Evolutionary conservation across 2,329 filamentous ascomycete genomes (phyloP).

Genomic region (Xylaria sp.): DNA sequence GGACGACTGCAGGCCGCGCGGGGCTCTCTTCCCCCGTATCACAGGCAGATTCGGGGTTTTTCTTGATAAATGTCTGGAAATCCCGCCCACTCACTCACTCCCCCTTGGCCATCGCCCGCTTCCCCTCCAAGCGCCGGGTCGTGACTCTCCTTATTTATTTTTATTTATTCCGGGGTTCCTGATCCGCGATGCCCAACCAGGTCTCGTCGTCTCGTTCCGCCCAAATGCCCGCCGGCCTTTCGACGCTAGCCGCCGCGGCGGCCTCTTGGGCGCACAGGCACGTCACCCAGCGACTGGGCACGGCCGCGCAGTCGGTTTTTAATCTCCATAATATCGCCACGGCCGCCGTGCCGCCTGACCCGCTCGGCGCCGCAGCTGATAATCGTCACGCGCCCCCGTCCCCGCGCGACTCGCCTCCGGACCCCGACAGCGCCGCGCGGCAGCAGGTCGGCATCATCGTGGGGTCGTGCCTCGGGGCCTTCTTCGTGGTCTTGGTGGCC

Average conservation of each 20-base stretch:
- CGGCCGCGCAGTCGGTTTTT: conserved; percentile 36
- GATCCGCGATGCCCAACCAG: conserved; percentile 16
- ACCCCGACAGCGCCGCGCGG: conserved; percentile 24
- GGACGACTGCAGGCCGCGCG: conserved; percentile 11
- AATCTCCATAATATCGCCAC: conserved; percentile 32
- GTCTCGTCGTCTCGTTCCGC: background rate
- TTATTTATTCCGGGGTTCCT: too few species aligned
- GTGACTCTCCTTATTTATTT: too few species aligned
- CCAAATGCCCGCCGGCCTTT: conserved; percentile 15
- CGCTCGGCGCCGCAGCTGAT: conserved; percentile 20
- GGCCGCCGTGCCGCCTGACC: conserved; percentile 34
- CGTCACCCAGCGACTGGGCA: conserved; percentile 29
- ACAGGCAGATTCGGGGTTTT: conserved; percentile 5
- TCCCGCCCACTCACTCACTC: conserved; percentile 14
- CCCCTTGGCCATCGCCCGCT: conserved; percentile 7
- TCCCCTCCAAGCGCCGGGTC: conserved; percentile 13
- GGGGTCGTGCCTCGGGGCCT: conserved; percentile 29
- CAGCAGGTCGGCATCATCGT: conserved; percentile 35
- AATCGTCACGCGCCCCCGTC: conserved; percentile 6
- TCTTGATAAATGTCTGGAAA: conserved; percentile 24
- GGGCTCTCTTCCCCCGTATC: conserved; percentile 16
- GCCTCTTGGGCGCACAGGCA: conserved; percentile 3
- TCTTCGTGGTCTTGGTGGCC: conserved; percentile 26
- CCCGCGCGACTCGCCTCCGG: conserved; percentile 10
- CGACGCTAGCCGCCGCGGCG: conserved; percentile 7